Evolutionary conservation across 768 basidiomycete genomes (phyloP).

Genomic region (Rhizopogon salebrosus): DNA sequence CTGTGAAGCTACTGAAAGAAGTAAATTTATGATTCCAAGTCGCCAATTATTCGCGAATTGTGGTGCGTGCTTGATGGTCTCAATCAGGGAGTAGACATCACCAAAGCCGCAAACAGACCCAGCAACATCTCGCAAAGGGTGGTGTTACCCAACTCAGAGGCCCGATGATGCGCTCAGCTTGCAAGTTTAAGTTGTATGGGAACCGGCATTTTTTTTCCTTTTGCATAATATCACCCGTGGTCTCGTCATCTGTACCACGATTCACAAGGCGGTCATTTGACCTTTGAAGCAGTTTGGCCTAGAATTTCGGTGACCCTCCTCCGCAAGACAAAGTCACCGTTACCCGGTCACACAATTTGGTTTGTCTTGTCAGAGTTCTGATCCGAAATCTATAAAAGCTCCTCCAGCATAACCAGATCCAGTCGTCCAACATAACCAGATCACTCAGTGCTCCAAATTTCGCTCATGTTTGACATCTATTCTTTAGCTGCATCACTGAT

Average conservation of each 20-base stretch:
- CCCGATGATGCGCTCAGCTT: not conserved
- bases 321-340: not conserved
- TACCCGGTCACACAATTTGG: not conserved
- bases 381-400: constrained; percentile 1
- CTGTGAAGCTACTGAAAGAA: too few species aligned
- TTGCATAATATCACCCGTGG: not conserved
- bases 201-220: too few species aligned
- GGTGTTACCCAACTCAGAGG: not conserved
- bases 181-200: not conserved
- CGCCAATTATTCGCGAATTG: too few species aligned
- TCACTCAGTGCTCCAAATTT: not conserved
- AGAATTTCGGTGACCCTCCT: not conserved
- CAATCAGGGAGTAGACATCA: too few species aligned
- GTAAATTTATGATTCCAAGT: too few species aligned
- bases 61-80: too few species aligned
- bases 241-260: not conserved
- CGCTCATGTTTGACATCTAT: constrained; percentile 11
- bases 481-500: constrained; percentile 9
- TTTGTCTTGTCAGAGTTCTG: not conserved
- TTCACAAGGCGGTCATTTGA: constrained; percentile 1
- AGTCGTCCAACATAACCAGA: not conserved
- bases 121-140: not conserved
- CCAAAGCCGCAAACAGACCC: too few species aligned
- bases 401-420: too few species aligned
- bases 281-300: too few species aligned